Base-by-base conservation (phyloP, 441 rosid genomes). In the Capsella rubella region DNA sequence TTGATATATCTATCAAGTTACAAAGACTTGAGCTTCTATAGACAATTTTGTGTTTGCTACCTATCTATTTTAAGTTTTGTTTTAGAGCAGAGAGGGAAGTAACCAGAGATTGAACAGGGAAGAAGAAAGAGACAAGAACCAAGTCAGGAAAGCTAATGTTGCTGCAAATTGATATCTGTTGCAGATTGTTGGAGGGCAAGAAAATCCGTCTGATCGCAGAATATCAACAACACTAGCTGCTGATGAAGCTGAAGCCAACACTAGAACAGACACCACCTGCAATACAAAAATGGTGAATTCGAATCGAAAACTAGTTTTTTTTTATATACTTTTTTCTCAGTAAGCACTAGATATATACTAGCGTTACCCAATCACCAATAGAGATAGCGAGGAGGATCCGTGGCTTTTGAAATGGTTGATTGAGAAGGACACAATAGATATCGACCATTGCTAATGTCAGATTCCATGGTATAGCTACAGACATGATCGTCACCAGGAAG, bases 381-480 rank as follows among this genome's bases (percentile, higher is more conserved):
- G 85, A 86, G 65, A 92, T 82, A 62, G 84, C 82, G 35, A 86
- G 67, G 46, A 92, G 67, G 31, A 87, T 77, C 70, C 89, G 78
- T 3, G 80, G 90, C 57, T 86, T 91, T n/a, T 82, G 85, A 64
- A 88, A 61, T 7, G 87, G 89, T 69, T 89, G 83, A 71, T 86
- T 82, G 18, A 86, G 88, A 51, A 90, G 69, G 64, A 88, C 77
- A 40, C 83, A 92, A 76, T 88, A 90, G 46, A 86, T 91, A 77
- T 92, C 97, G 27, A 90, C 85, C 79, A 92, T 73, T 51, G 90
- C 94, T 75, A 92, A 74, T 46, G 91, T 82, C 72, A 86, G 63
- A 78, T 91, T 88, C 96, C 97, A 92, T 32, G 97, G 97, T 72
- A 92, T 87, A 7, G 85, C 82, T 79, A 90, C 81, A 60, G 94